Base-by-base conservation (phyloP, 2,329 filamentous ascomycete genomes). In the Ophiostoma sp. region DNA sequence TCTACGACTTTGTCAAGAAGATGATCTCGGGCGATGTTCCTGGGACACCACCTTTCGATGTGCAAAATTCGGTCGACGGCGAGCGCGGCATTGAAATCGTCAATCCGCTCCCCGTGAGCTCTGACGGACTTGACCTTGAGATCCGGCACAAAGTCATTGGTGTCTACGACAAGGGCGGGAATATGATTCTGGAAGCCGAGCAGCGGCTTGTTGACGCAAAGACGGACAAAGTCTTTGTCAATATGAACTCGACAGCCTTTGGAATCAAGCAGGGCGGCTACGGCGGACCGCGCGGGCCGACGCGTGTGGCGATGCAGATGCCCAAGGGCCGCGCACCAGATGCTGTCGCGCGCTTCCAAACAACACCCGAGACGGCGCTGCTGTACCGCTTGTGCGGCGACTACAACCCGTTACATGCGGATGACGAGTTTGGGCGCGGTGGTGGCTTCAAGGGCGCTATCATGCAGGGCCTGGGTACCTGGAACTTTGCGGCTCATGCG, bases 351-450 rank as follows among this genome's bases (percentile, higher is more conserved):
- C 76, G 75, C 5, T 78, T 79, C 36, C 74, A 79, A 71, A 83
- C 81, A 0, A 80, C 77, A 0, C 76, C 76, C 0, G 80, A 82
- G 73, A 75, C 75, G 4, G 79, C 80, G 0, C 74, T 82, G 1
- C 75, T 83, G 0, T 83, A 83, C 68, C 76, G 81, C 1, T 75
- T 84, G 11, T 83, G 81, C 72, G 82, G 83, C 0, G 82, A 84
- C 71, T 84, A 83, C 74, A 84, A 84, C 72, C 82, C 83, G 7
- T 76, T 83, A 65, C 81, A 83, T 73, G 81, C 78, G 0, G 80
- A 81, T 68, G 80, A 80, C n/a, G 78, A 76, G 20, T 81, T 81
- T 60, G 81, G 80, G 0, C 75, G 75, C 72, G 76, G 77, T 6
- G 80, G 80, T 10, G 82, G 82, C 17, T 83, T 83, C 73, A 80